Percentiles rank a stretch among this genome's conserved stretches.
Evolutionary conservation across 345 rosid species (phyloP).

Genomic region (Turnera subulata): DNA sequence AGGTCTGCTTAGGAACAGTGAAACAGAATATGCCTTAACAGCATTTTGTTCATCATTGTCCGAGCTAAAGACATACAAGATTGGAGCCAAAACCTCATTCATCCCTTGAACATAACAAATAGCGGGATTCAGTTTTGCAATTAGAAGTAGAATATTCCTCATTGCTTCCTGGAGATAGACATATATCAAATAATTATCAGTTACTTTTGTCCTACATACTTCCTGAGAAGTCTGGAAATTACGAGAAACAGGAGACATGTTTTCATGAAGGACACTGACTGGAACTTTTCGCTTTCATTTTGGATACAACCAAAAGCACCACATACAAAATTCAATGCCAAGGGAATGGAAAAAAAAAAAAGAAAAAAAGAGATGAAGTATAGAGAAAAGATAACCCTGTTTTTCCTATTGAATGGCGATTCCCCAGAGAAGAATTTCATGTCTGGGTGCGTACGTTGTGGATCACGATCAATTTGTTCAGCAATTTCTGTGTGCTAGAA

Average conservation of each 20-base stretch:
- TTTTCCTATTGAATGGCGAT: conserved; percentile 46
- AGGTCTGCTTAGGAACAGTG: no score
- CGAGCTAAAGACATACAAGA: conserved; percentile 54
- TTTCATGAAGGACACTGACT: neutral
- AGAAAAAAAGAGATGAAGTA: neutral
- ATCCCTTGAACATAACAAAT: conserved; percentile 77
- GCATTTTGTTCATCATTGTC: conserved; percentile 51
- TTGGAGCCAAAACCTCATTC: conserved; percentile 78
- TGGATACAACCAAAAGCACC: no score
- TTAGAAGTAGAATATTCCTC: conserved; percentile 62
- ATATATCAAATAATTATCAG: neutral
- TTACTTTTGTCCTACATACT: no score
- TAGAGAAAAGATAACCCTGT: conserved; percentile 32
- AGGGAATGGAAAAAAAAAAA: neutral
- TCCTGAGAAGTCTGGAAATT: neutral
- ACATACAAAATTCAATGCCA: no score
- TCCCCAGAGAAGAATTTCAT: conserved; percentile 65
- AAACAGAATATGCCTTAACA: conserved; percentile 34
- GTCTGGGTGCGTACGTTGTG: conserved; percentile 68
- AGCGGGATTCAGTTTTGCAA: conserved; percentile 70
- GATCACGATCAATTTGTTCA: conserved; percentile 71
- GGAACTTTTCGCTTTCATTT: no score
- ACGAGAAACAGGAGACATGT: neutral
- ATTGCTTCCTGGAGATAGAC: conserved; percentile 48
- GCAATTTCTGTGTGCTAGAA: conserved; percentile 58